phyloP scores from a whole-genome alignment of 352 stramenopile species.

The Elongisporangium anandrum region DNA sequence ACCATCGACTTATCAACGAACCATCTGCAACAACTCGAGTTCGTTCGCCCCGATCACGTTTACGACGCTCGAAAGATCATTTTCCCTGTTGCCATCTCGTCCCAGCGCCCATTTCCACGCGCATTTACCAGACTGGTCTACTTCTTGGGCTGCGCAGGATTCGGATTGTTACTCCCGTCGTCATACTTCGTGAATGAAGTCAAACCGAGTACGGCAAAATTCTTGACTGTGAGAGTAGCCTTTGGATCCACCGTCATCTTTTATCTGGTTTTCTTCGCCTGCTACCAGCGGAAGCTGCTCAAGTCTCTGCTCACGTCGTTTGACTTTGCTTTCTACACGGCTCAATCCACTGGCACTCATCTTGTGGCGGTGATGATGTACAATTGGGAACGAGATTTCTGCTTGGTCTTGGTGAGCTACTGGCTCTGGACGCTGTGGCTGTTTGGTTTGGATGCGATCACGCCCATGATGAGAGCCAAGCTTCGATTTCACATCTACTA shows the following conservation, averaged over 20 bases:
- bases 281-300: neutral
- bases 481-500: conserved; percentile 17
- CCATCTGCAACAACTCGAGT: conserved; percentile 16
- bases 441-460: conserved; percentile 15
- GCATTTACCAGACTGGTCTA: conserved; percentile 6
- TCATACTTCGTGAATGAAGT: neutral
- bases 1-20: neutral
- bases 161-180: conserved; percentile 5
- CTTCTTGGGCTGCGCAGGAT: neutral
- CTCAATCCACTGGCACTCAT: neutral
- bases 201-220: neutral
- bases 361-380: conserved; percentile 5
- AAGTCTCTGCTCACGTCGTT: conserved; percentile 5
- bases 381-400: conserved; percentile 4
- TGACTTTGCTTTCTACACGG: conserved; percentile 6
- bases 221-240: neutral
- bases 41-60: conserved; percentile 6
- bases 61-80: conserved; percentile 11
- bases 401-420: neutral
- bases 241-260: neutral
- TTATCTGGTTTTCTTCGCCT: conserved; percentile 5
- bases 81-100: conserved; percentile 6
- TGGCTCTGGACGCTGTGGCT: conserved; percentile 11
- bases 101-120: conserved; percentile 3
- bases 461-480: conserved; percentile 16